Evolutionary conservation across 805 yeast species (phyloP).

Genomic region (Nakazawaea ernobii): DNA sequence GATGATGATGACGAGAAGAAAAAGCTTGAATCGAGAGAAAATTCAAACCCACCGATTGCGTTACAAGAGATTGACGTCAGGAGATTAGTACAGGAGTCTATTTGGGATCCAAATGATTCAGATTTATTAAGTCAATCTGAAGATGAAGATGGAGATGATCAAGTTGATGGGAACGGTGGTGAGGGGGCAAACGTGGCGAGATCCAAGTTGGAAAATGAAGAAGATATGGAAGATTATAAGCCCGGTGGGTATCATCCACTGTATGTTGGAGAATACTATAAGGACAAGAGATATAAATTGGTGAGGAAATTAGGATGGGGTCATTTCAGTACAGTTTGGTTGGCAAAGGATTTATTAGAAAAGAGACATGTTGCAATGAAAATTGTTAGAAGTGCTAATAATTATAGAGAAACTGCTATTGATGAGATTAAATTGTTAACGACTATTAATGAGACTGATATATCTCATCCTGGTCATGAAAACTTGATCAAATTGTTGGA

Average conservation of each 20-base stretch:
- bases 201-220: slow-evolving; percentile 54
- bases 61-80: slow-evolving; percentile 4
- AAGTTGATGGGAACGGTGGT: slow-evolving; percentile 5
- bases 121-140: slow-evolving; percentile 1
- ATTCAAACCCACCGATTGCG: background rate
- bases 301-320: slow-evolving; percentile 98
- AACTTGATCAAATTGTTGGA: slow-evolving; percentile 80
- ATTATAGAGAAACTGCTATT: slow-evolving; percentile 88
- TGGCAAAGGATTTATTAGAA: slow-evolving; percentile 57
- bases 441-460: slow-evolving; percentile 55
- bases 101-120: slow-evolving; percentile 8
- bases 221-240: slow-evolving; percentile 76
- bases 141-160: slow-evolving; percentile 6
- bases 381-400: slow-evolving; percentile 84
- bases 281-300: slow-evolving; percentile 62
- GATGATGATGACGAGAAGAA: background rate
- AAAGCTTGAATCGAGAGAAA: background rate
- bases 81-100: slow-evolving; percentile 3
- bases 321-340: slow-evolving; percentile 94
- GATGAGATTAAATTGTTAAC: slow-evolving; percentile 85
- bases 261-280: slow-evolving; percentile 77
- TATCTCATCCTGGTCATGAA: slow-evolving; percentile 72
- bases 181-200: slow-evolving; percentile 4
- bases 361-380: slow-evolving; percentile 86
- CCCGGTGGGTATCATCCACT: slow-evolving; percentile 97